Conservation (phyloP, 345 rosid species). For the Linum trigynum region DNA sequence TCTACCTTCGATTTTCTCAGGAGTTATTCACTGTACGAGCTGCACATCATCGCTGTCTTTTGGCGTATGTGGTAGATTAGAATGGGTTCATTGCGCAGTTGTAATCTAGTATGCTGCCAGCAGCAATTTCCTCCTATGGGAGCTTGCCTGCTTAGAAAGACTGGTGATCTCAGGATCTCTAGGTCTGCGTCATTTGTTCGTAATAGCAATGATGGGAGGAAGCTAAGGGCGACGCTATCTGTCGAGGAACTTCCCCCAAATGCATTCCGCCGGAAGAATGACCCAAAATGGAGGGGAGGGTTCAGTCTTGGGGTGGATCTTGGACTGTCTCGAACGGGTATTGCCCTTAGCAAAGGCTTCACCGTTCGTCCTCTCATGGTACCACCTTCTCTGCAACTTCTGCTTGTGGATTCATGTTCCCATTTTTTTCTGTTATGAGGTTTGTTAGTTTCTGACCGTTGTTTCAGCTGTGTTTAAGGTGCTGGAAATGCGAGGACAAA, state of each 20-base stretch:
- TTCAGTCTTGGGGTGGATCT: slow-evolving; percentile 84
- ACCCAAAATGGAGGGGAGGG: slow-evolving; percentile 67
- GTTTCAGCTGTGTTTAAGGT: slow-evolving; percentile 30
- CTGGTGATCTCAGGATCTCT: not conserved
- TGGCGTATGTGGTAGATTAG: not conserved
- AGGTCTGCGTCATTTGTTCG: not conserved
- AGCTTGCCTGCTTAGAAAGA: not conserved
- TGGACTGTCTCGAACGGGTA: slow-evolving; percentile 69
- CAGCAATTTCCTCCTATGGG: not conserved
- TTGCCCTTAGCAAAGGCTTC: slow-evolving; percentile 82
- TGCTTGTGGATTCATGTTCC: not conserved
- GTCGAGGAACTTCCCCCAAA: slow-evolving; percentile 57
- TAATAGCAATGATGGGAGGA: not conserved
- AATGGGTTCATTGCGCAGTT: not conserved
- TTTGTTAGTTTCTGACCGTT: not conserved
- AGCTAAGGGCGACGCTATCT: slow-evolving; percentile 24
- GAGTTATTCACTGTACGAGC: not conserved
- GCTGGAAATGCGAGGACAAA: slow-evolving; percentile 66
- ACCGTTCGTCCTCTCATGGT: slow-evolving; percentile 67
- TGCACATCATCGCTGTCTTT: not conserved
- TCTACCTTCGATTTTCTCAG: not conserved
- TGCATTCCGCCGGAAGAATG: slow-evolving; percentile 50
- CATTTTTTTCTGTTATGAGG: no score
- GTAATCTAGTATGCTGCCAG: not conserved
- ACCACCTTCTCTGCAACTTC: not conserved